A percentile compares a stretch with the other conserved stretches of the same genome.
phyloP scores from a whole-genome alignment of 140 eudicot species.

The Anethum foeniculum region DNA sequence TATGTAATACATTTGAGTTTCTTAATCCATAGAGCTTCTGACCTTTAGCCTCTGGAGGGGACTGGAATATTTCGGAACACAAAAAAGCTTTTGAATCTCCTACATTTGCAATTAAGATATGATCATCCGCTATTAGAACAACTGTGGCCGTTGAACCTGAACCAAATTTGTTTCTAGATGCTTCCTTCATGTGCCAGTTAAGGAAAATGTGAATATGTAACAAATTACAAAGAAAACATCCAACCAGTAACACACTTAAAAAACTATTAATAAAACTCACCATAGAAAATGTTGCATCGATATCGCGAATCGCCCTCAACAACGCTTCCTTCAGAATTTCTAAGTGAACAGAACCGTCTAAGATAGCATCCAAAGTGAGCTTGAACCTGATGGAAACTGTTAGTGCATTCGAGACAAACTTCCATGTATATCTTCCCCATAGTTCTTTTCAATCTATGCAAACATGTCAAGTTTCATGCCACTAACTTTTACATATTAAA shows the following conservation, averaged over 20 bases:
- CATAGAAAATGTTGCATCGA: slow-evolving; percentile 68
- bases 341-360: slow-evolving; percentile 63
- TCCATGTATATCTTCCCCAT: neutral
- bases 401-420: neutral
- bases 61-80: slow-evolving; percentile 73
- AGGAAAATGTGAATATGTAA: slow-evolving; percentile 16
- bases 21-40: slow-evolving; percentile 17
- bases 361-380: slow-evolving; percentile 38
- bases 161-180: slow-evolving; percentile 48
- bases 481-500: neutral
- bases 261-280: slow-evolving; percentile 26
- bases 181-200: slow-evolving; percentile 58
- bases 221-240: neutral
- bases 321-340: slow-evolving; percentile 84
- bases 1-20: slow-evolving; percentile 1
- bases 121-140: slow-evolving; percentile 63
- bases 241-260: neutral
- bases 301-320: slow-evolving; percentile 70
- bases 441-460: neutral
- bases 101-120: slow-evolving; percentile 77
- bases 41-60: slow-evolving; percentile 90
- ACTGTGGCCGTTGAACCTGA: slow-evolving; percentile 95
- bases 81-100: slow-evolving; percentile 95
- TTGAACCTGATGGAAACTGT: slow-evolving; percentile 42
- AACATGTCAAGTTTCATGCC: neutral